Evolutionary conservation across 108 stramenopile genomes (phyloP).

Genomic region (Fragilaria radians): DNA sequence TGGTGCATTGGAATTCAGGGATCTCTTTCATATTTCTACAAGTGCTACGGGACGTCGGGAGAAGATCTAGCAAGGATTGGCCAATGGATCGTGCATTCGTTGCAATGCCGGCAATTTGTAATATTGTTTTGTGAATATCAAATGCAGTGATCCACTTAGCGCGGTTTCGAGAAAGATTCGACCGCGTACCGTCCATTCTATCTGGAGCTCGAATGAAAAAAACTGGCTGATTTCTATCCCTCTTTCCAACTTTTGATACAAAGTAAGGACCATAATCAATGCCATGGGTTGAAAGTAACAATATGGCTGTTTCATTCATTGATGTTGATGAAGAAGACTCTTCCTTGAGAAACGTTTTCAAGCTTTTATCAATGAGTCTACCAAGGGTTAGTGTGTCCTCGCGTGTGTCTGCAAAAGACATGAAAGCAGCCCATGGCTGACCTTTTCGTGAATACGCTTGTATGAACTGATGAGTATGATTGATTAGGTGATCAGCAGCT

Average conservation of each 20-base stretch:
- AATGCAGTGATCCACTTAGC: slow-evolving; percentile 30
- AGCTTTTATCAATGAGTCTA: slow-evolving; percentile 20
- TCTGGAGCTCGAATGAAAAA: slow-evolving; percentile 26
- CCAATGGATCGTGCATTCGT: no score
- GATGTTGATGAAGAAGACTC: not conserved
- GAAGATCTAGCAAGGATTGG: not conserved
- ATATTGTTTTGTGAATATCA: slow-evolving; percentile 42
- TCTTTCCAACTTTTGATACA: slow-evolving; percentile 16
- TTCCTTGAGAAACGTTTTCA: slow-evolving; percentile 13
- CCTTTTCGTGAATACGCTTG: slow-evolving; percentile 13
- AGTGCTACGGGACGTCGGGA: not conserved
- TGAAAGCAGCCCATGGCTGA: slow-evolving; percentile 40
- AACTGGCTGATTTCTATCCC: slow-evolving; percentile 31
- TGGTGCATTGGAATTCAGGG: slow-evolving; percentile 11
- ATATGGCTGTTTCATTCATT: slow-evolving; percentile 24
- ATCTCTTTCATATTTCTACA: slow-evolving; percentile 5
- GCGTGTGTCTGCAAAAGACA: slow-evolving; percentile 42
- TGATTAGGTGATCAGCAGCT: slow-evolving; percentile 26
- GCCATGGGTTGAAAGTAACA: slow-evolving; percentile 44
- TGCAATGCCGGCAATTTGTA: not conserved
- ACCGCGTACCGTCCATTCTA: no score
- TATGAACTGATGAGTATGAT: slow-evolving; percentile 31
- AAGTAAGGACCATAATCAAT: slow-evolving; percentile 50
- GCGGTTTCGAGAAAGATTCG: slow-evolving; percentile 12
- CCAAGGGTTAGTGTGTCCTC: slow-evolving; percentile 38